A percentile compares a stretch with the other conserved stretches of the same genome.
Evolutionary conservation across 345 rosid species (phyloP).

Genomic region (Populus euphratica): DNA sequence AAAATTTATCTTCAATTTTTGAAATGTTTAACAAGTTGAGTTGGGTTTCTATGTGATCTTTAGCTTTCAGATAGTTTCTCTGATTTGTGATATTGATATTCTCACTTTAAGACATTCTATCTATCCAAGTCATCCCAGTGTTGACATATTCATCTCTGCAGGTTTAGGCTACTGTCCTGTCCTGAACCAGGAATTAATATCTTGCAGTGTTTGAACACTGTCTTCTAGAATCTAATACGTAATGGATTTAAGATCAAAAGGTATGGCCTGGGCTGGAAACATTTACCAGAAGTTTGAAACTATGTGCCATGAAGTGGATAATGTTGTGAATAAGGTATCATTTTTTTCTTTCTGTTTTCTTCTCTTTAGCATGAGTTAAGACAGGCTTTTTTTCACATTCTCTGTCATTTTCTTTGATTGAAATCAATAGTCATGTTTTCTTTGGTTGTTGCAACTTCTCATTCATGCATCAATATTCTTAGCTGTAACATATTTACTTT

Average conservation of each 20-base stretch:
- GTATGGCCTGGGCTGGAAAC: slow-evolving; percentile 59
- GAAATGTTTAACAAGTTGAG: too few species aligned
- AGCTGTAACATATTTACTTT: background rate
- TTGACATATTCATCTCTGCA: background rate
- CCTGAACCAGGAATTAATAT: background rate
- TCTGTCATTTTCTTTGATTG: background rate
- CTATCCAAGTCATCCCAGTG: background rate
- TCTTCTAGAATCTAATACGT: background rate
- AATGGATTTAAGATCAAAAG: slow-evolving; percentile 54
- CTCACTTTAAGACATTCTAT: background rate
- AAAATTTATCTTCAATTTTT: background rate
- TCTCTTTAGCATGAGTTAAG: background rate
- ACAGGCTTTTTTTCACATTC: background rate
- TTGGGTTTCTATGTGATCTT: too few species aligned
- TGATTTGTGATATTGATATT: too few species aligned
- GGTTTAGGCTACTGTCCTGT: background rate
- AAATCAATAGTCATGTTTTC: background rate
- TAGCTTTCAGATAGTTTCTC: too few species aligned
- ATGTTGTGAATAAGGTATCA: slow-evolving; percentile 50
- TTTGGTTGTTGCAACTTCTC: background rate
- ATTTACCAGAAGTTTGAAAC: slow-evolving; percentile 67
- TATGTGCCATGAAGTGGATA: slow-evolving; percentile 58
- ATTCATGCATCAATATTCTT: background rate
- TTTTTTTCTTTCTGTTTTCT: background rate
- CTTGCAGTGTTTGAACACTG: background rate